Base-by-base conservation (phyloP, 129 eudicot species). In the Lonicera japonica region DNA sequence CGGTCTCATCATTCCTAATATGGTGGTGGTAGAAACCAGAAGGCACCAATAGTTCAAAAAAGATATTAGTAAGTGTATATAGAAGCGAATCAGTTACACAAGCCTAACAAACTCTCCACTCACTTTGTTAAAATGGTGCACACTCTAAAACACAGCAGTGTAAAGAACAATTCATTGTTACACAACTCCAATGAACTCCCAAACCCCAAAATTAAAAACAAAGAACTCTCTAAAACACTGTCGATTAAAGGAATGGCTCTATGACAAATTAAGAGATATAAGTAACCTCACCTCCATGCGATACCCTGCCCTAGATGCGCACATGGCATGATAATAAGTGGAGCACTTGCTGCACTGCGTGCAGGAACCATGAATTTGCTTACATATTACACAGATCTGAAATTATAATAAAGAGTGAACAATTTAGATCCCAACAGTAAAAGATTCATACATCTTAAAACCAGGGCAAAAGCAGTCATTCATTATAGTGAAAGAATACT, bases 341-440 rank as follows among this genome's bases (percentile, higher is more conserved):
- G 99, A 87, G 57, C 99, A 92, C 75, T 88, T 92, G 83, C 80
- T 77, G 63, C 99, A 92, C 70, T 92, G 95, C 60, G 96, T 92
- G 61, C 99, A 92, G 21, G 99, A 88, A 66, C 99, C 99, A 81
- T 92, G 96, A 59, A 85, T 92, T 80, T 92, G 99, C 72, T 92
- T 92, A 80, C 99, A 92, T 21, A 92, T 79, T 38, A 92, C 83
- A 52, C 99, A 92, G 54, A 87, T 79, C 96, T 92, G 84, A 67
- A 65, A 67, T n/a, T 21, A 19, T n/a, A 1, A 40, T 58, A 66
- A 38, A 24, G 5, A 54, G 22, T 20, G 29, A 50, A 15, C 11
- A 14, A 24, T 66, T 66, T 47, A 62, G 51, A 25, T 10, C 23
- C 54, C 10, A 8, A 39, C 29, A 41, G 19, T 13, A 40, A 34